Evolutionary conservation across 805 yeast species (phyloP).

Genomic region (Starmerella bombi): DNA sequence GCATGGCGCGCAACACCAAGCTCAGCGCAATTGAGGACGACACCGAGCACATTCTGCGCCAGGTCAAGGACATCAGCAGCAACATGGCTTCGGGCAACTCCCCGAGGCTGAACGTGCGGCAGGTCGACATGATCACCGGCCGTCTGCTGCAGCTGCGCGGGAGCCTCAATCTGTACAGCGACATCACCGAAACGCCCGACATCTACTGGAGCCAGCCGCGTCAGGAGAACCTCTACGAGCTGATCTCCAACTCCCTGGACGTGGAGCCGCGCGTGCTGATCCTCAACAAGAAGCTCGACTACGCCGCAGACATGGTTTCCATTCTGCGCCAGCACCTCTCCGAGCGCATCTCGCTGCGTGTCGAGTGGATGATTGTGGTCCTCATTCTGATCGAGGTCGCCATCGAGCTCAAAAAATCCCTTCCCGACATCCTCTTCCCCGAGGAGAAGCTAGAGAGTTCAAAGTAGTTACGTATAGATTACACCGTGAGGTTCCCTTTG

Average conservation of each 20-base stretch:
- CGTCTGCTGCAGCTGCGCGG: slow-evolving; percentile 64
- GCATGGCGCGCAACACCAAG: slow-evolving; percentile 75
- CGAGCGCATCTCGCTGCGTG: slow-evolving; percentile 59
- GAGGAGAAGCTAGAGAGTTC: neutral
- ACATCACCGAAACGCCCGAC: slow-evolving; percentile 84
- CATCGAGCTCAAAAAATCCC: slow-evolving; percentile 42
- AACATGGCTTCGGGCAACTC: slow-evolving; percentile 47
- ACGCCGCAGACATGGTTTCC: slow-evolving; percentile 77
- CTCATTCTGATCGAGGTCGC: slow-evolving; percentile 75
- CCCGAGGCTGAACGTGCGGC: slow-evolving; percentile 36
- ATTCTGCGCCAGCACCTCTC: slow-evolving; percentile 61
- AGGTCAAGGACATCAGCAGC: slow-evolving; percentile 54
- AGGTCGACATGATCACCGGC: slow-evolving; percentile 60
- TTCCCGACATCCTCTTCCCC: neutral
- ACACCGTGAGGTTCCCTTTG: slow-evolving; percentile 2
- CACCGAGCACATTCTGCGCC: slow-evolving; percentile 51
- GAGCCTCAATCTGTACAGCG: slow-evolving; percentile 71
- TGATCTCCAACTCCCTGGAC: slow-evolving; percentile 59
- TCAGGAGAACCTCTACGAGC: slow-evolving; percentile 60
- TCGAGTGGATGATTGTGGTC: slow-evolving; percentile 81
- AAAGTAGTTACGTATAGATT: neutral
- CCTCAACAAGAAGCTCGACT: slow-evolving; percentile 73
- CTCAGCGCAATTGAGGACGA: slow-evolving; percentile 65
- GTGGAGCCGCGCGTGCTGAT: slow-evolving; percentile 65
- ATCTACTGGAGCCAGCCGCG: slow-evolving; percentile 86